A percentile compares a stretch with the other conserved stretches of the same genome.
phyloP scores from a whole-genome alignment of 345 rosid species.

The Syzygium aqueum region DNA sequence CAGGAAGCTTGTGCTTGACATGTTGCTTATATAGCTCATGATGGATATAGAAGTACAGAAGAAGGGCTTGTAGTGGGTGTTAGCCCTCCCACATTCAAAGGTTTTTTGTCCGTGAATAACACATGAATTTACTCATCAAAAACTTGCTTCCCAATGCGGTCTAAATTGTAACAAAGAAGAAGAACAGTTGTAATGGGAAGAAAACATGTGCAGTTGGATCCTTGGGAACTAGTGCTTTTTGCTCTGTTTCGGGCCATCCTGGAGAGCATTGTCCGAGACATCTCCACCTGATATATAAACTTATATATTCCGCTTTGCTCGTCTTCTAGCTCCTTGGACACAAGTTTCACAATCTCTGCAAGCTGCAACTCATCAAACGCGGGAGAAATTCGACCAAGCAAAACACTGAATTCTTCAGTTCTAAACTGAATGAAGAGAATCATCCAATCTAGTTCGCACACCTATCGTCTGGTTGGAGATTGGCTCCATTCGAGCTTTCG shows the following conservation, averaged over 20 bases:
- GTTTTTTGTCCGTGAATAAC: background rate
- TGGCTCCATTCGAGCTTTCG: background rate
- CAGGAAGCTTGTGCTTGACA: background rate
- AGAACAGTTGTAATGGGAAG: background rate
- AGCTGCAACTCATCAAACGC: background rate
- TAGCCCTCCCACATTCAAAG: background rate
- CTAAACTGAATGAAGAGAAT: background rate
- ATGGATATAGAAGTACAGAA: background rate
- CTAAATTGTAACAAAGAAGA: background rate
- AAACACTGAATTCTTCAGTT: background rate
- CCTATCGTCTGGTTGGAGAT: too few species aligned
- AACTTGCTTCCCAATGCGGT: background rate
- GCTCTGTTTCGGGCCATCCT: slow-evolving; percentile 17
- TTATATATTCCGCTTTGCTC: background rate
- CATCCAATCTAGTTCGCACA: background rate
- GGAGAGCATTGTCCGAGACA: background rate
- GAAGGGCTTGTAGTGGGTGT: background rate
- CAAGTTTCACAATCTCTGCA: slow-evolving; percentile 20
- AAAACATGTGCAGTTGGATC: background rate
- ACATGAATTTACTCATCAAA: background rate
- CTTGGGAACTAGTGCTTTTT: background rate
- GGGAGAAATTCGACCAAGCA: too few species aligned
- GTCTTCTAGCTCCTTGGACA: slow-evolving; percentile 3
- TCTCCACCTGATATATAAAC: background rate
- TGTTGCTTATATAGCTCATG: background rate